A percentile compares a stretch with the other conserved stretches of the same genome.
Evolutionary conservation across 2,329 filamentous ascomycete species (phyloP).

Genomic region (Catunica adiposa): DNA sequence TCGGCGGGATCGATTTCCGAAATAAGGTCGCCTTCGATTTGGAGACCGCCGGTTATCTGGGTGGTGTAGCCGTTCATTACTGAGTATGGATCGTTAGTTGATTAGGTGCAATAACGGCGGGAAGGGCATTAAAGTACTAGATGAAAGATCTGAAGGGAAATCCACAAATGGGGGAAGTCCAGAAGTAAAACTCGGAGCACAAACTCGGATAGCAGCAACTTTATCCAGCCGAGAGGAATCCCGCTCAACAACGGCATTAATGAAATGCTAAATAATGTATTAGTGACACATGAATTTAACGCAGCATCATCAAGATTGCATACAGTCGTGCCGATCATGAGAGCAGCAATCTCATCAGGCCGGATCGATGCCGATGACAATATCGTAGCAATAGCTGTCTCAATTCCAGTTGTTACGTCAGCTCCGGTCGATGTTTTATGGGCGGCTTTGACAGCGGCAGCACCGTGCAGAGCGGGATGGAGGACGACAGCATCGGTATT

Average conservation of each 20-base stretch:
- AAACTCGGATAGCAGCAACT: slow-evolving; percentile 39
- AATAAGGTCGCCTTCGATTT: slow-evolving; percentile 17
- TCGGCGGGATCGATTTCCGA: slow-evolving; percentile 13
- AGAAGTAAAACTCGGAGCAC: slow-evolving; percentile 26
- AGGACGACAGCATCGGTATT: slow-evolving; percentile 38
- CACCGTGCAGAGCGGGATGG: slow-evolving; percentile 22
- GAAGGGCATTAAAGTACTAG: slow-evolving; percentile 2
- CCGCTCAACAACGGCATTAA: slow-evolving; percentile 40
- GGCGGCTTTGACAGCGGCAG: slow-evolving; percentile 17
- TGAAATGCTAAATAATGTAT: slow-evolving; percentile 27
- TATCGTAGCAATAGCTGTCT: slow-evolving; percentile 13
- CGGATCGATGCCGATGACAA: slow-evolving; percentile 3
- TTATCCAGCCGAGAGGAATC: slow-evolving; percentile 30
- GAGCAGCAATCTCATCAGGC: slow-evolving; percentile 27
- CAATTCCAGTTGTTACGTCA: slow-evolving; percentile 31
- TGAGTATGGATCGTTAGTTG: not conserved
- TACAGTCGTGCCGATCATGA: slow-evolving; percentile 37
- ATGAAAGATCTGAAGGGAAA: slow-evolving; percentile 32
- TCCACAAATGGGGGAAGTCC: slow-evolving; percentile 35
- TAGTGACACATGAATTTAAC: not conserved
- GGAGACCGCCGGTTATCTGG: slow-evolving; percentile 16
- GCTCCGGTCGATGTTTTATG: slow-evolving; percentile 33
- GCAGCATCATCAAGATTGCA: not conserved
- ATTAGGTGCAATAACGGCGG: not conserved
- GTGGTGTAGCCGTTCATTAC: slow-evolving; percentile 17